Base-by-base conservation (phyloP, 2,329 filamentous ascomycete genomes). In the Fusarium floridanum region DNA sequence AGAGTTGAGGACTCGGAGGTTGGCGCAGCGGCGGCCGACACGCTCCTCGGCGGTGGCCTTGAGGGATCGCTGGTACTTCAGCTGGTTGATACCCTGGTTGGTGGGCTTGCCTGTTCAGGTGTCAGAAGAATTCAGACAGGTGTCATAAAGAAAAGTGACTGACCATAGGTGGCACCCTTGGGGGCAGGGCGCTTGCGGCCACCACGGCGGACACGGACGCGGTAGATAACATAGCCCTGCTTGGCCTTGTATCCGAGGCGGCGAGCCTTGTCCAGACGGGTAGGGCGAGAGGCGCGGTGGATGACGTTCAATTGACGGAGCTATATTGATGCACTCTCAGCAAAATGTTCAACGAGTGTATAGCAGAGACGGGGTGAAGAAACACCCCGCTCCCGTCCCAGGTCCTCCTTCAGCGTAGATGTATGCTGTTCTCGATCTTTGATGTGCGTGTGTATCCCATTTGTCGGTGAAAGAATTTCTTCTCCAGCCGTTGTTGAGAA, bases 301-400 rank as follows among this genome's bases (percentile, higher is more conserved):
- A 98, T 97, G 88, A 98, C 95, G 90, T 98, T 97, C 90, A 98
- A 91, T 91, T 98, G 96, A 91, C 96, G 95, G 88, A 97, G 95
- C 96, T 98, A 97, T 96, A 95, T 96, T 97, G 89, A 97, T 97
- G 95, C 94, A 98, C 95, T 98, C 95, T 98, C 95, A 98, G 96
- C 95, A 90, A 93, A 95, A 95, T 90, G 95, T 97, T 98, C 95
- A 98, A 97, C 95, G 95, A 98, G 95, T 98, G 94, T 95, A 95
- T 95, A 94, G 92, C 93, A 94, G 82, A 81, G 77, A 82, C 78
- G 77, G 77, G 68, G 69, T 74, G 50, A 68, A 65, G 5, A 61
- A 67, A 61, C 57, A 71, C 36, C 70, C 67, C 37, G 66, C 61
- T 63, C 34, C 50, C 39, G 70, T 61, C 70, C 64, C 36, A 59